Conservation (phyloP, 176 grass and related monocot genomes). For the Phyllostachys edulis region DNA sequence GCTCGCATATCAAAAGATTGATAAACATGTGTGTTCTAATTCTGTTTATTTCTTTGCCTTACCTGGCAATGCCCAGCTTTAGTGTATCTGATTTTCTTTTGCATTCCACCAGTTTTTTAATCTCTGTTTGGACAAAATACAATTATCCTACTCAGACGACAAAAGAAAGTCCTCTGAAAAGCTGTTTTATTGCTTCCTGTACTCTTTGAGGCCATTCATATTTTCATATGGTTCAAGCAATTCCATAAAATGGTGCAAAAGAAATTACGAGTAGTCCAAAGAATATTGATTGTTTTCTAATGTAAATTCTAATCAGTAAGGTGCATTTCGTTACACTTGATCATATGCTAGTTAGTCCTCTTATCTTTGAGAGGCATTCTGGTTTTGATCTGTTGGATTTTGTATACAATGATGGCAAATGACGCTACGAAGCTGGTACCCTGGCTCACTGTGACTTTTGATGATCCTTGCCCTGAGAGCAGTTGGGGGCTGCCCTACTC, state of each 20-base stretch:
- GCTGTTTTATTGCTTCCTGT: neutral
- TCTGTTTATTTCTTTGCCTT: neutral
- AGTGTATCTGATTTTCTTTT: neutral
- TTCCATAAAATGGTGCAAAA: no score
- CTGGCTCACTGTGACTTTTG: no score
- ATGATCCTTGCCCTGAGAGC: no score
- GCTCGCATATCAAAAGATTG: conserved; percentile 67
- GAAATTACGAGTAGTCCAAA: neutral
- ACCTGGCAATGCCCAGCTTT: neutral
- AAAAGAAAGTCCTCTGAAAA: neutral
- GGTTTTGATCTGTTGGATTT: neutral
- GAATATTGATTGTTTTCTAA: neutral
- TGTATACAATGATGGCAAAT: neutral
- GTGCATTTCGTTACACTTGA: neutral
- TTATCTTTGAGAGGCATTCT: no score
- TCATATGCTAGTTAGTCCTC: neutral
- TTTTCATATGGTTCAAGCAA: neutral
- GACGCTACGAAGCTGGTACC: no score
- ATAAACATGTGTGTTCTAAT: neutral
- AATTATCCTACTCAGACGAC: neutral
- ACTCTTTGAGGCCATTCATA: neutral
- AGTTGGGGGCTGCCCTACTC: no score
- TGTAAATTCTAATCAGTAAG: neutral
- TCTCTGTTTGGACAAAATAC: neutral
- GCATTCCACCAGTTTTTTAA: neutral